These are phyloP conservation scores for Quercus dentata DNA, from an alignment of 306 rosid genomes.

Conservation along the genomic window DNA sequence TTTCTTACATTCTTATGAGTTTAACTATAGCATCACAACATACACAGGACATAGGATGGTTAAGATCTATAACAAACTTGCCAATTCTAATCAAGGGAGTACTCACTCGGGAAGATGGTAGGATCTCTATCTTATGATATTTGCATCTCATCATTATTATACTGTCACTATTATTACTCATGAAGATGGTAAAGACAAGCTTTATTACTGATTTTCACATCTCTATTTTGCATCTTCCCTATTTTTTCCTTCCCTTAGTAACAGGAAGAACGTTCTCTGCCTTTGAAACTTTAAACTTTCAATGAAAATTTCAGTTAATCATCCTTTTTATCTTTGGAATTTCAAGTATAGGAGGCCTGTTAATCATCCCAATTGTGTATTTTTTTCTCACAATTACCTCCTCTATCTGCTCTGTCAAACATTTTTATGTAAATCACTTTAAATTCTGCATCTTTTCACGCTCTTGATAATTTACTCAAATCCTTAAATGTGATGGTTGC, in stretches of 20 bases:
- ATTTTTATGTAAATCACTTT: not conserved
- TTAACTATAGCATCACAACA: not conserved
- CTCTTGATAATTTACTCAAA: not conserved
- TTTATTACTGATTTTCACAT: no score
- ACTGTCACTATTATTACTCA: no score
- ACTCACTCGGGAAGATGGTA: slow-evolving; percentile 26
- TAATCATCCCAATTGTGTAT: not conserved
- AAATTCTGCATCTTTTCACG: not conserved
- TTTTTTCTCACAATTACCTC: not conserved
- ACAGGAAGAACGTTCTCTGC: not conserved
- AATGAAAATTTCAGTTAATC: not conserved
- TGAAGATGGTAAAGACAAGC: no score
- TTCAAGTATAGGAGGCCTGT: not conserved
- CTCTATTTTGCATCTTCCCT: no score
- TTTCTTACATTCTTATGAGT: not conserved
- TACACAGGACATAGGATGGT: slow-evolving; percentile 25
- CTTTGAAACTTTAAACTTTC: not conserved
- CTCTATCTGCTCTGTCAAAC: not conserved
- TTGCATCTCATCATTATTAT: no score
- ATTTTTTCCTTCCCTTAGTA: not conserved
- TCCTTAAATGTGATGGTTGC: not conserved
- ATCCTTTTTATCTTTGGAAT: not conserved
- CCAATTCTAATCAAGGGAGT: slow-evolving; percentile 27
- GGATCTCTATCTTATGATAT: no score
- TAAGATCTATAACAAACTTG: slow-evolving; percentile 26